Conservation (phyloP, 208 protist genomes). For the Cochliopodium minus region DNA sequence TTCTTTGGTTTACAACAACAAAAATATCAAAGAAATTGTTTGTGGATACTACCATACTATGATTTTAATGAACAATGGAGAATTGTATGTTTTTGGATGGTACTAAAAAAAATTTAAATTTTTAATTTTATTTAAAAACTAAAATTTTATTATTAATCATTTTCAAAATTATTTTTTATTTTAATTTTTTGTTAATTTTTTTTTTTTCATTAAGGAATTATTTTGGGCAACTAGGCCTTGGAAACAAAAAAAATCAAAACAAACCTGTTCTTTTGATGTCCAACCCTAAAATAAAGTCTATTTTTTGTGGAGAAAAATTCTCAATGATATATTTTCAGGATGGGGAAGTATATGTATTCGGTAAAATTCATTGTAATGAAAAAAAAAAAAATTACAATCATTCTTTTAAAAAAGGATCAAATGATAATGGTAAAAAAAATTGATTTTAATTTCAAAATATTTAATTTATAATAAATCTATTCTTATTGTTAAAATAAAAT, state of each 20-base stretch:
- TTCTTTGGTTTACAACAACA: no score
- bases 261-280: not conserved
- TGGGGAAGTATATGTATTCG: no score
- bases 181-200: not conserved
- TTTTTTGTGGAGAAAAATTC: not conserved
- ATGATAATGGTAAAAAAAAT: constrained; percentile 2
- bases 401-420: not conserved
- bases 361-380: not conserved
- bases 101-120: no score
- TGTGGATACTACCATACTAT: not conserved
- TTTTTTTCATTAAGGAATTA: no score
- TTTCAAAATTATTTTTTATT: not conserved
- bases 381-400: not conserved
- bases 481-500: not conserved
- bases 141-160: not conserved
- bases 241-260: not conserved
- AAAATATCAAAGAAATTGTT: no score
- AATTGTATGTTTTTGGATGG: no score
- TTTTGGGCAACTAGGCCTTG: no score
- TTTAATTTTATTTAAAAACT: not conserved
- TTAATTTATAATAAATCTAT: not conserved
- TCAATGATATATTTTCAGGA: not conserved
- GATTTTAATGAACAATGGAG: not conserved
- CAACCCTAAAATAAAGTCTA: not conserved
- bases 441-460: not conserved